Base-by-base conservation (phyloP, 1,284 basidiomycete species). In the Boletus subluridellus region DNA sequence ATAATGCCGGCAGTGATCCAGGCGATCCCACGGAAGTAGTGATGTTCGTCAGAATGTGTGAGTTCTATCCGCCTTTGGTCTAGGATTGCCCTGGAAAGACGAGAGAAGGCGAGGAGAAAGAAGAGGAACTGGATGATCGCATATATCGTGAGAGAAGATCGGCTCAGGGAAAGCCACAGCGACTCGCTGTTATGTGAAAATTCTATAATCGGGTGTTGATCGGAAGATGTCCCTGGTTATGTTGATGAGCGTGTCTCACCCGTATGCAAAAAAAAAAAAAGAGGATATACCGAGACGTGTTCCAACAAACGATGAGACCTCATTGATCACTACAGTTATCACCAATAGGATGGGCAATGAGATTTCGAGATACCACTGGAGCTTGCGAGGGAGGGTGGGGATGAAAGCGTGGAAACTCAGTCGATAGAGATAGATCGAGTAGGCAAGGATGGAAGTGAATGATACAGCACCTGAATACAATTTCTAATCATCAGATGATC, bases 221-320 rank as follows among this genome's bases (percentile, higher is more conserved):
- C 32, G 35, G 59, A 44, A 10, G 47, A 17, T 21, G 52, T 41
- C 7, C 24, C 69, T 74, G 51, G 55, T 46, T 10, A 32, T 5
- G 32, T 38, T 21, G 11, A 45, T 71, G 14, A 71, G 55, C 14
- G 15, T 32, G 28, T 45, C 28, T 39, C 34, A 11, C 14, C 32
- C 12, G 17, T 10, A 30, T 1, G 28, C 34, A 45, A 8, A 10
- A 55, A 34, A 58, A 17, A 17, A 21, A 21, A 21, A 21, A 21
- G 46, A 47, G n/a, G 35, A 46, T 82, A 66, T 65, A 88, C 87
- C 71, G 53, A 84, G 80, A 8, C 76, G 74, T 34, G 84, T 77
- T 52, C 85, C 84, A 37, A 86, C 64, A 63, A 91, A 87, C 1
- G 88, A 88, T 14, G 81, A 81, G 26, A 87, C 69, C 61, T 83